Base-by-base conservation (phyloP, 495 filamentous ascomycete genomes). In the Opeltia flavorubescens region DNA sequence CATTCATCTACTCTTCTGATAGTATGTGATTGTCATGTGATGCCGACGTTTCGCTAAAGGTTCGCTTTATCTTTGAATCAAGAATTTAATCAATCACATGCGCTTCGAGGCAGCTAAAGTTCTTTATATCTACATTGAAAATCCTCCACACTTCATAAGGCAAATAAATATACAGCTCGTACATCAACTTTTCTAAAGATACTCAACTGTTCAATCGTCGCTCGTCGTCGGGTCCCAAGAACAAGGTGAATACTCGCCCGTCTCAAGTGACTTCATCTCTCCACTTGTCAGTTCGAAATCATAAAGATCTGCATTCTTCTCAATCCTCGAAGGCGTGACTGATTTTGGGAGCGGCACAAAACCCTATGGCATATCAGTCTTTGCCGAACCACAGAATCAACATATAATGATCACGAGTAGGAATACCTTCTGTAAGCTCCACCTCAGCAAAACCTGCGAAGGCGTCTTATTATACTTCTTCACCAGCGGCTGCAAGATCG, bases 391-490 rank as follows among this genome's bases (percentile, higher is more conserved):
- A n/a, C n/a, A n/a, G 23, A 23, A 28, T 5, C 11, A 39, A 15
- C 6, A 15, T 26, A 17, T 25, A 47, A 12, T 11, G 8, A 20
- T 8, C 8, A 41, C 38, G 38, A 29, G 25, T 24, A 20, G 17
- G 44, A 49, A n/a, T 48, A 77, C 75, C 71, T 74, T 89, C 58
- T 94, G 85, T 62, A 95, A 63, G 57, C 84, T 88, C 88, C 89
- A 95, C 42, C 85, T 70, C 8, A 95, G 43, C 50, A 95, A 59
- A 7, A 95, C 68, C 67, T 95, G 89, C 2, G 84, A 81, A 41
- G 77, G 67, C 6, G 74, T 80, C 70, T 84, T 89, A 6, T 68
- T 68, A 51, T 89, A 68, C 64, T 87, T 86, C 63, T 77, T 66
- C 1, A 72, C 71, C 48, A 93, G 53, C 21, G 63, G 62, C 50